Conservation (phyloP, 371 early-diverging fungal species). For the Smittium culicis region DNA sequence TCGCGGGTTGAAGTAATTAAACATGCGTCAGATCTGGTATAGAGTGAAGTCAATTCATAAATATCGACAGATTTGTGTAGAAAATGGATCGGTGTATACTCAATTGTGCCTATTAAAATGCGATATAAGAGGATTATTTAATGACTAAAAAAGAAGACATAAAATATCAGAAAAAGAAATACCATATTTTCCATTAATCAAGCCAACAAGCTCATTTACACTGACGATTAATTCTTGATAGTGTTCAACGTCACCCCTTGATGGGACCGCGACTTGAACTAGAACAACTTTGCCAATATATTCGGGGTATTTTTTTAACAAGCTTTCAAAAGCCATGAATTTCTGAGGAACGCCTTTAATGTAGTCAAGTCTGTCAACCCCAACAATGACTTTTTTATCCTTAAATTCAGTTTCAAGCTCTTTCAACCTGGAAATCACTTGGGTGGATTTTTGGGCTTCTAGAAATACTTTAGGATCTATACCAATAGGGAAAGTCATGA, state of each 20-base stretch:
- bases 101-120: conserved; percentile 45
- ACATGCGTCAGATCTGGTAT: conserved; percentile 91
- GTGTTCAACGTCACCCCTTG: conserved; percentile 92
- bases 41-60: conserved; percentile 91
- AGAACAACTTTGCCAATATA: conserved; percentile 88
- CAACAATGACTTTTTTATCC: conserved; percentile 84
- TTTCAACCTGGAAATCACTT: conserved; percentile 59
- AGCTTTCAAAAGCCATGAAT: conserved; percentile 89
- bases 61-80: conserved; percentile 92
- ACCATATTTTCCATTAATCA: conserved; percentile 88
- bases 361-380: conserved; percentile 98
- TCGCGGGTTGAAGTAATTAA: conserved; percentile 95
- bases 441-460: conserved; percentile 51
- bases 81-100: conserved; percentile 95
- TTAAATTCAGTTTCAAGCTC: conserved; percentile 71
- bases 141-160: no score
- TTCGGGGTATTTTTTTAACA: conserved; percentile 81
- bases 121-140: no score
- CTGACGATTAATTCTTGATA: conserved; percentile 81
- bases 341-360: conserved; percentile 99
- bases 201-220: conserved; percentile 91
- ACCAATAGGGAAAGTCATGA: conserved; percentile 98
- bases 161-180: conserved; percentile 24
- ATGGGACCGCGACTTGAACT: conserved; percentile 97
- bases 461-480: conserved; percentile 94